Evolutionary conservation across 1,284 basidiomycete species (phyloP).

Genomic region (Schizopora paradoxa): DNA sequence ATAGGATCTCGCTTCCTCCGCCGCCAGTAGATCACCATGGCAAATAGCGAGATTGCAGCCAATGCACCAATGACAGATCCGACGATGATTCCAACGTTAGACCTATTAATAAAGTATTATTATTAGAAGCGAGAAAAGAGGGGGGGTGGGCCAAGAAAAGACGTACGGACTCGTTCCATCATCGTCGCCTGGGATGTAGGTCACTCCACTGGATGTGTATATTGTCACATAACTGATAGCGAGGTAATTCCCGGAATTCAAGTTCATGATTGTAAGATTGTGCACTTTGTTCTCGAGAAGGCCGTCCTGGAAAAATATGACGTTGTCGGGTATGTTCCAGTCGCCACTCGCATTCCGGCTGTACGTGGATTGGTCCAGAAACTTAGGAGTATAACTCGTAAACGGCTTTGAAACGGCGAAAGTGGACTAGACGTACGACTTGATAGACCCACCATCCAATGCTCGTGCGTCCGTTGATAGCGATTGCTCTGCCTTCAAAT

Average conservation of each 20-base stretch:
- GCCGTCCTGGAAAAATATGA: slow-evolving; percentile 31
- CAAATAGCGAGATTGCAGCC: too few relatives aligned
- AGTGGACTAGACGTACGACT: slow-evolving; percentile 1
- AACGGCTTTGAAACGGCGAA: slow-evolving; percentile 21
- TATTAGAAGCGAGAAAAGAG: too few relatives aligned
- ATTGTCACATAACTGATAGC: too few relatives aligned
- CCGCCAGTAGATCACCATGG: too few relatives aligned
- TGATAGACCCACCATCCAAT: slow-evolving; percentile 9
- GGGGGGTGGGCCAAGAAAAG: too few relatives aligned
- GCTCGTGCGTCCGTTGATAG: slow-evolving; percentile 5
- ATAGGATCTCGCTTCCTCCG: too few relatives aligned
- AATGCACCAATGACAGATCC: too few relatives aligned
- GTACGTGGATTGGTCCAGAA: slow-evolving; percentile 20
- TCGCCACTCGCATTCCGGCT: slow-evolving; percentile 28
- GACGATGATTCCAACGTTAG: background rate
- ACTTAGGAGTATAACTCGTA: slow-evolving; percentile 19
- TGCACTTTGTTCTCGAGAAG: slow-evolving; percentile 28
- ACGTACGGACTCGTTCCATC: too few relatives aligned
- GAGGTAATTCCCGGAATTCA: too few relatives aligned
- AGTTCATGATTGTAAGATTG: slow-evolving; percentile 26
- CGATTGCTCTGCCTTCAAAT: slow-evolving; percentile 10
- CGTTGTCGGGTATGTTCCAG: slow-evolving; percentile 30
- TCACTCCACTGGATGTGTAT: too few relatives aligned
- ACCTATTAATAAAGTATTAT: too few relatives aligned
- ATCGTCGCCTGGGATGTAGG: too few relatives aligned